phyloP scores from a whole-genome alignment of 345 rosid genomes.

The Syzygium aromaticum region DNA sequence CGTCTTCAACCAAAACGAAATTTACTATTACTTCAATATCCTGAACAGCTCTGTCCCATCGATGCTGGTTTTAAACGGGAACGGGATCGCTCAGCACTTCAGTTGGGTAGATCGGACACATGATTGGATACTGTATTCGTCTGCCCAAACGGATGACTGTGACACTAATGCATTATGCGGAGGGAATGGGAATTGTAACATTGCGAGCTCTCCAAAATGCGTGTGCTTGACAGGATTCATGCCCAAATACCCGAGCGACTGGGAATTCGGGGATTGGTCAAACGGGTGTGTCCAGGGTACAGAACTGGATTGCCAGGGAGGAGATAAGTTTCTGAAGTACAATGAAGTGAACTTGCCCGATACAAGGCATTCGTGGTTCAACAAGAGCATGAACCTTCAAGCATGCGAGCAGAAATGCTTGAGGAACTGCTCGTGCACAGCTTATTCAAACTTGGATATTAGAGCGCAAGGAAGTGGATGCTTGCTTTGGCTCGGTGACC shows the following conservation, averaged over 20 bases:
- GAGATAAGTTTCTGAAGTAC: constrained; percentile 23
- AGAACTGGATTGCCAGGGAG: constrained; percentile 1
- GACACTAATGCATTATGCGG: constrained; percentile 30
- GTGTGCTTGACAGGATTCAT: constrained; percentile 28
- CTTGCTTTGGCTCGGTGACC: constrained; percentile 26
- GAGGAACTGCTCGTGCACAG: constrained; percentile 38
- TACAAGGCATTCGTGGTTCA: constrained; percentile 15
- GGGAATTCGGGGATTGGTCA: constrained; percentile 27
- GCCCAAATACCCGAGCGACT: constrained; percentile 11
- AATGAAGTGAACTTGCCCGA: constrained; percentile 34
- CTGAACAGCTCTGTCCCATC: constrained; percentile 11
- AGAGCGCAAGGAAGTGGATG: constrained; percentile 24
- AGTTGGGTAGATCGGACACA: constrained; percentile 12
- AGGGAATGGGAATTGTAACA: constrained; percentile 21
- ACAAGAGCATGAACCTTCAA: constrained; percentile 1
- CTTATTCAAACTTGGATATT: constrained; percentile 24
- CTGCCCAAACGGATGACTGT: constrained; percentile 24
- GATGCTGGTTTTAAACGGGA: constrained; percentile 8
- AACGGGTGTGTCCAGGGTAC: constrained; percentile 28
- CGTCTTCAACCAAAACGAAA: constrained; percentile 16
- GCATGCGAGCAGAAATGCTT: constrained; percentile 23
- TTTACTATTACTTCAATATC: constrained; percentile 19
- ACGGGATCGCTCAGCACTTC: constrained; percentile 15
- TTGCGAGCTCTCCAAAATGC: constrained; percentile 25
- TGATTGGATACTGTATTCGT: constrained; percentile 16